These are phyloP conservation scores for Apiospora pterosperma DNA, from an alignment of 2,329 filamentous ascomycete species.

Conservation along the genomic window DNA sequence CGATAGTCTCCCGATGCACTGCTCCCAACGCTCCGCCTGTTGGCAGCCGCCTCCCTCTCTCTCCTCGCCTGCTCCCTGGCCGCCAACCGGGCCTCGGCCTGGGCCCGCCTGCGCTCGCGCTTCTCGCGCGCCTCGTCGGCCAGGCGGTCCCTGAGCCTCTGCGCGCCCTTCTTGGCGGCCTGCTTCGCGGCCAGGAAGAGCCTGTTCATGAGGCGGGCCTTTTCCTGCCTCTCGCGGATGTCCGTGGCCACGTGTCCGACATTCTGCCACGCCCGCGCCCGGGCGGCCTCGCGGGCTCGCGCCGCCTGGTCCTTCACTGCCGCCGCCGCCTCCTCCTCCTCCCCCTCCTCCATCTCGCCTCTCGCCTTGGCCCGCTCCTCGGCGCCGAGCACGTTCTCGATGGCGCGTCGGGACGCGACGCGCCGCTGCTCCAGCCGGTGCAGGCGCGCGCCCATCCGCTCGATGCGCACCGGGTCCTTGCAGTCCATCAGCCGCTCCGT, in stretches of 20 bases:
- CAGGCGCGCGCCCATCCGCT: neutral
- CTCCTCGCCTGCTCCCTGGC: neutral
- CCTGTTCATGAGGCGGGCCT: fast-evolving
- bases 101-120: too few species aligned
- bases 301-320: too few species aligned
- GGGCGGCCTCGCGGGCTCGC: too few species aligned
- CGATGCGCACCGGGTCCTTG: neutral
- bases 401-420: neutral
- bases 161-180: neutral
- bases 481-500: neutral
- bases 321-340: too few species aligned
- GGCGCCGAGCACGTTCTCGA: neutral
- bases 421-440: neutral
- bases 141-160: neutral
- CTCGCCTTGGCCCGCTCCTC: neutral
- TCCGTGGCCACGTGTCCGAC: neutral
- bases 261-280: neutral
- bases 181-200: neutral
- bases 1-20: neutral
- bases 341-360: too few species aligned
- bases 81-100: neutral
- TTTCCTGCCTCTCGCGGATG: neutral
- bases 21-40: neutral
- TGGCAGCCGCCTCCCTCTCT: neutral
- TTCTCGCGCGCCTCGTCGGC: neutral